Conservation (phyloP, 78 protist genomes). For the Cavenderia fasciculata region DNA sequence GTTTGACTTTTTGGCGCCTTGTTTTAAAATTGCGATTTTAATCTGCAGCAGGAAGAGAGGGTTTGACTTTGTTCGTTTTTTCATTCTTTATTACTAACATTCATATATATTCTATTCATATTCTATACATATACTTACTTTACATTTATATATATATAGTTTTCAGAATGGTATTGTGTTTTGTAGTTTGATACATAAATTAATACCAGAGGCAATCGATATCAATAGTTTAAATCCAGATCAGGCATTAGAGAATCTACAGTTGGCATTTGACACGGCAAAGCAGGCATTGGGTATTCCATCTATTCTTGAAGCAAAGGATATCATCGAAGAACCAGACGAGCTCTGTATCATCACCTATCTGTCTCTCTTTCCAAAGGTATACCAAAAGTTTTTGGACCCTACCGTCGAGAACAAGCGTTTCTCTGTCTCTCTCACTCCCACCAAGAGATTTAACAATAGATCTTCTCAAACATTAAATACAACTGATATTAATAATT, state of each 20-base stretch:
- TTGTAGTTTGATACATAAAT: conserved; percentile 52
- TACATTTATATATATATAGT: no score
- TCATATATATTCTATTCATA: no score
- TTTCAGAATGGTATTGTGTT: conserved; percentile 32
- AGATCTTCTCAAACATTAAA: neutral
- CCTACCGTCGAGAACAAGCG: neutral
- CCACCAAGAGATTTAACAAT: neutral
- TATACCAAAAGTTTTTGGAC: conserved; percentile 23
- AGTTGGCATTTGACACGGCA: conserved; percentile 68
- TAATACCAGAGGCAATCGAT: conserved; percentile 43
- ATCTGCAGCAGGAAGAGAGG: no score
- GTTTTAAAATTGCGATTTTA: no score
- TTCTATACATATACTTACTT: no score
- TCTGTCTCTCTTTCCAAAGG: conserved; percentile 61
- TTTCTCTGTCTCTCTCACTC: conserved; percentile 16
- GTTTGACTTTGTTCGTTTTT: no score
- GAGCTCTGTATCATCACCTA: conserved; percentile 69
- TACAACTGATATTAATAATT: neutral
- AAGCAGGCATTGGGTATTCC: conserved; percentile 45
- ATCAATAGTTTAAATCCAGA: neutral
- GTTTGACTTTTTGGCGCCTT: no score
- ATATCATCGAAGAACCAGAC: conserved; percentile 46
- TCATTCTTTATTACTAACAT: no score
- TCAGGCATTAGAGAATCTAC: conserved; percentile 11
- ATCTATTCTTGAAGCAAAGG: conserved; percentile 62